phyloP scores from a whole-genome alignment of 139 green algal species.

The Chlorella sp. region DNA sequence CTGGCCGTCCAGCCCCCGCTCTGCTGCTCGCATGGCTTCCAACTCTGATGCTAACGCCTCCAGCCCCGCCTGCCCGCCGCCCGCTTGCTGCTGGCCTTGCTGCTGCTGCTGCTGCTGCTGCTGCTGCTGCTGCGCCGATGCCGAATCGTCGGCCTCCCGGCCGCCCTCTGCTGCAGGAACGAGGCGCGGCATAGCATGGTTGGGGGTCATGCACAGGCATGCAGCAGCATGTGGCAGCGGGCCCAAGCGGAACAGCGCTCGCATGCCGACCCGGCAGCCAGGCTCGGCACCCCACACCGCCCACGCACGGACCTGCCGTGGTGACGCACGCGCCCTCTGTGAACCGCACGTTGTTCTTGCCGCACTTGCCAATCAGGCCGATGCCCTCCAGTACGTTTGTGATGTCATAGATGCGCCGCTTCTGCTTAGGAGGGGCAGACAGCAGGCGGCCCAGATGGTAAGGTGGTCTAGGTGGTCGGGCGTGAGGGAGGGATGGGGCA shows the following conservation, averaged over 20 bases:
- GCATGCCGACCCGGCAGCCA: too few relatives aligned
- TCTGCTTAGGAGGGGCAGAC: constrained; percentile 79
- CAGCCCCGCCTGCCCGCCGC: not conserved
- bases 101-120: not conserved
- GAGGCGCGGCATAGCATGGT: too few relatives aligned
- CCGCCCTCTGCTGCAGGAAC: not conserved
- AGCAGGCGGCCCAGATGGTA: too few relatives aligned
- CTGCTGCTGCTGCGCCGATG: not conserved
- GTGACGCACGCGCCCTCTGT: not conserved
- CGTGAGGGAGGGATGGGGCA: too few relatives aligned
- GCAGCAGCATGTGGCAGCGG: not conserved
- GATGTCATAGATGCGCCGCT: constrained; percentile 99
- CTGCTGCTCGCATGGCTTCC: not conserved
- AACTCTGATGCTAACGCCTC: not conserved
- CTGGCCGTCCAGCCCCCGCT: not conserved
- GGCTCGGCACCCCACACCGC: too few relatives aligned
- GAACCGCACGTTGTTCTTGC: constrained; percentile 86
- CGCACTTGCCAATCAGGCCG: constrained; percentile 93
- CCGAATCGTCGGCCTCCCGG: not conserved
- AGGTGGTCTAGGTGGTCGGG: too few relatives aligned
- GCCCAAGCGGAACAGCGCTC: not conserved
- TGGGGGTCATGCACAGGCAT: not conserved
- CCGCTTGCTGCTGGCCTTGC: not conserved
- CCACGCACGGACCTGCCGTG: too few relatives aligned
- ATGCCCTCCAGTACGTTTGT: constrained; percentile 99